Base-by-base conservation (phyloP, 352 stramenopile species). In the Phytopythium mirpurense region DNA sequence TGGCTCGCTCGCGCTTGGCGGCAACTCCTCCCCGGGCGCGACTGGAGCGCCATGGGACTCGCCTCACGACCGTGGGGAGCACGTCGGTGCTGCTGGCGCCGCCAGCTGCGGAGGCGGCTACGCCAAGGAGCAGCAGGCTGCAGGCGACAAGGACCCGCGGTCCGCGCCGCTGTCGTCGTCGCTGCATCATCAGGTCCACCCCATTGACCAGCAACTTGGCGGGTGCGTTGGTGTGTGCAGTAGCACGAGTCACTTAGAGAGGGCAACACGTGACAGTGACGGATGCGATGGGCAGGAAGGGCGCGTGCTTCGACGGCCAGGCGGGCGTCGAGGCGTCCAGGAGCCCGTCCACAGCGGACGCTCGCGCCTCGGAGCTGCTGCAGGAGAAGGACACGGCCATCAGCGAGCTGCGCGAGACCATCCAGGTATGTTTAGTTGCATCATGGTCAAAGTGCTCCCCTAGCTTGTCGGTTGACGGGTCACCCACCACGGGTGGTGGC, bases 341-440 rank as follows among this genome's bases (percentile, higher is more conserved):
- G 47, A 40, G 31, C 14, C 29, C 40, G 51, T 44, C 18, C 3
- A 8, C 24, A n/a, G n/a, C 3, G 9, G 40, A 51, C 10, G 24
- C 23, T 2, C 37, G 23, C 41, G 24, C 15, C 23, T 40, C 49
- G 18, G 26, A 67, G 57, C n/a, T 32, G 45, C 43, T 92, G 29
- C 46, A 59, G 15, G 81, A 93, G 60, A 88, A 83, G 52, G 92
- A 77, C 67, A 93, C 72, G 38, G 83, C 73, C 16, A 95, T 97
- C 37, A 54, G 63, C 14, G 87, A 97, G 52, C 68, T 97, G 19
- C 70, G 78, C 21, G 90, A 98, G 61, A 97, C 86, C 12, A 83
- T 95, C 34, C 78, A 92, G 69, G 75, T 82, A 31, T 26, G 29
- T 32, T 32, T 9, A 32, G 29, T n/a, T 24, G 35, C 10, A 35